Evolutionary conservation across 2,329 filamentous ascomycete genomes (phyloP).

Genomic region (Trichoderma aggressivum): DNA sequence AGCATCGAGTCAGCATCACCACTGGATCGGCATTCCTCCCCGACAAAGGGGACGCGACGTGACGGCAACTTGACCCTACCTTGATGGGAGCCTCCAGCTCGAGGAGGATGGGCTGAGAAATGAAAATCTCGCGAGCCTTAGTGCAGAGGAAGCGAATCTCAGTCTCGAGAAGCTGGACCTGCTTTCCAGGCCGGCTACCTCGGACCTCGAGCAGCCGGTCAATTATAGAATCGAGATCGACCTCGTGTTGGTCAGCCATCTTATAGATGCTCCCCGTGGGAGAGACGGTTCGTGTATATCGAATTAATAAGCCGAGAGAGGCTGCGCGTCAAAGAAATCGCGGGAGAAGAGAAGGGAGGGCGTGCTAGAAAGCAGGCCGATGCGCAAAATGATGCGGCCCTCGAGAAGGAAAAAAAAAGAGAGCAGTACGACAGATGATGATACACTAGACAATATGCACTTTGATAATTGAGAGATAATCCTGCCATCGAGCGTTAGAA

Average conservation of each 20-base stretch:
- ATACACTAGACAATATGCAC: slow-evolving; percentile 32
- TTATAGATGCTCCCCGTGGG: slow-evolving; percentile 35
- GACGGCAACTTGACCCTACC: slow-evolving; percentile 53
- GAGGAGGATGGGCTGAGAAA: slow-evolving; percentile 95
- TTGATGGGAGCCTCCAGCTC: slow-evolving; percentile 99
- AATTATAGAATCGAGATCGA: slow-evolving; percentile 99
- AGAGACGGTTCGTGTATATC: slow-evolving; percentile 35
- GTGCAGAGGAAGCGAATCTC: slow-evolving; percentile 98
- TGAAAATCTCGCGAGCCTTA: slow-evolving; percentile 98
- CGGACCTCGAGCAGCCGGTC: slow-evolving; percentile 95
- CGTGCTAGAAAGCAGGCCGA: slow-evolving; percentile 28
- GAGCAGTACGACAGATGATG: slow-evolving; percentile 24
- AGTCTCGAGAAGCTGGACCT: slow-evolving; percentile 92
- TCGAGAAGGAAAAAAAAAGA: slow-evolving; percentile 21
- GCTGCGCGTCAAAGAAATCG: slow-evolving; percentile 26
- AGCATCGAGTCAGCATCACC: neutral
- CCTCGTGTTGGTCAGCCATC: slow-evolving; percentile 73
- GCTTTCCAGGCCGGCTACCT: slow-evolving; percentile 96
- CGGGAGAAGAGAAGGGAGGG: slow-evolving; percentile 8
- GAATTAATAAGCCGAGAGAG: slow-evolving; percentile 30
- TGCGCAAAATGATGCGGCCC: slow-evolving; percentile 30
- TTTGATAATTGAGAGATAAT: slow-evolving; percentile 6
- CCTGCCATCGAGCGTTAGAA: slow-evolving; percentile 9
- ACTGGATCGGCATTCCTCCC: neutral
- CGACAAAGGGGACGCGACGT: too few species aligned